Conservation (phyloP, 2,329 filamentous ascomycete genomes). For the Ramularia endophylla region DNA sequence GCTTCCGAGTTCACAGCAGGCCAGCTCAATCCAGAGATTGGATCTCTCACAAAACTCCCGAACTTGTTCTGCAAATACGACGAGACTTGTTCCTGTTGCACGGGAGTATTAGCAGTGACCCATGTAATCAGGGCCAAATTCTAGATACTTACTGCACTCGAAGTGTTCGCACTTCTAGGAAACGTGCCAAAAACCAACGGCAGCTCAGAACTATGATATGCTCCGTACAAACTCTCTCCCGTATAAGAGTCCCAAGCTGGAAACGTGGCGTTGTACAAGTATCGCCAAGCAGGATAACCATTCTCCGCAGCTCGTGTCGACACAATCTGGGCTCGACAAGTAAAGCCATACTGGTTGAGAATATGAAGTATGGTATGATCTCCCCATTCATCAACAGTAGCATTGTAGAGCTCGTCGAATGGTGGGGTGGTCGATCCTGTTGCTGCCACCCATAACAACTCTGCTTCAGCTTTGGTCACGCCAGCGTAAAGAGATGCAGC, state of each 20-base stretch:
- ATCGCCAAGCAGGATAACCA: conserved; percentile 1
- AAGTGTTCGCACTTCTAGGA: conserved; percentile 18
- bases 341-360: background rate
- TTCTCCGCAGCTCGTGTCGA: background rate
- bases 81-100: background rate
- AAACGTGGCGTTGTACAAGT: conserved; percentile 4
- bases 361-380: background rate
- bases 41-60: background rate
- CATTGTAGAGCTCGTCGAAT: background rate
- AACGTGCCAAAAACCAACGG: conserved; percentile 1
- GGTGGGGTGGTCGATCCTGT: background rate
- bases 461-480: background rate
- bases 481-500: background rate
- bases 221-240: background rate
- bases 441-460: background rate
- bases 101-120: too few relatives aligned
- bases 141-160: background rate
- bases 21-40: background rate
- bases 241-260: background rate
- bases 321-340: conserved; percentile 1
- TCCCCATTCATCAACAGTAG: background rate
- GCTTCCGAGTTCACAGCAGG: background rate
- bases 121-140: background rate
- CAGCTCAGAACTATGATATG: background rate
- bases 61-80: background rate